phyloP scores from a whole-genome alignment of 164 flowering plant species.

The Tetrastigma voinierianum region DNA sequence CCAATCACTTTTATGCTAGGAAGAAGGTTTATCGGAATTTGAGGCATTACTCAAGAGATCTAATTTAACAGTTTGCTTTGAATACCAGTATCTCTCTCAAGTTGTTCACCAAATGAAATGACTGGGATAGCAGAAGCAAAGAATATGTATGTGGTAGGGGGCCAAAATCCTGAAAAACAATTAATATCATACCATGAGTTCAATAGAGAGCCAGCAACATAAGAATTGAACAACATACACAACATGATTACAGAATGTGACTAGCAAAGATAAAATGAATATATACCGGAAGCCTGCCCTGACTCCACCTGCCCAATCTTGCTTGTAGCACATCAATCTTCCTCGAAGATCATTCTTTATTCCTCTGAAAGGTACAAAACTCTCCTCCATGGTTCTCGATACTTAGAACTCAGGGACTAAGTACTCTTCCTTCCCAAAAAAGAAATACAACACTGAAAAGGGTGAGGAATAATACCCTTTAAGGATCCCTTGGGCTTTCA shows the following conservation, averaged over 20 bases:
- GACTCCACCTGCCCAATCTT: constrained; percentile 97
- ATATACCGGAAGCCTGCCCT: constrained; percentile 83
- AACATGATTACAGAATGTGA: neutral
- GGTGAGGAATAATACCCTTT: neutral
- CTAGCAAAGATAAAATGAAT: neutral
- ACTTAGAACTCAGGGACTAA: neutral
- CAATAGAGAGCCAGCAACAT: neutral
- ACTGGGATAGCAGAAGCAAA: constrained; percentile 97
- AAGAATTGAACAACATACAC: constrained; percentile 10
- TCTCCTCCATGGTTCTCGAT: constrained; percentile 71
- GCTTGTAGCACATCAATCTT: constrained; percentile 90
- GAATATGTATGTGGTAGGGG: constrained; percentile 95
- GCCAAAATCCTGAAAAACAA: constrained; percentile 77
- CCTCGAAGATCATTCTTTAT: constrained; percentile 86
- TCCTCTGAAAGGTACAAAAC: constrained; percentile 92
- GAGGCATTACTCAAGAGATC: too few relatives aligned
- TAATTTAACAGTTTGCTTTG: neutral
- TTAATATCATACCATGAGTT: neutral
- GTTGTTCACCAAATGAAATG: constrained; percentile 93
- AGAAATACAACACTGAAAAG: too few relatives aligned
- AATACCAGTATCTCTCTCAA: constrained; percentile 85
- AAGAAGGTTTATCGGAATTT: too few relatives aligned
- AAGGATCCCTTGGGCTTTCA: neutral
- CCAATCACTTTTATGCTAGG: too few relatives aligned
- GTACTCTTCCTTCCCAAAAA: constrained; percentile 4